These are phyloP conservation scores for Corylus heterophylla DNA, from an alignment of 306 rosid species.

Conservation along the genomic window DNA sequence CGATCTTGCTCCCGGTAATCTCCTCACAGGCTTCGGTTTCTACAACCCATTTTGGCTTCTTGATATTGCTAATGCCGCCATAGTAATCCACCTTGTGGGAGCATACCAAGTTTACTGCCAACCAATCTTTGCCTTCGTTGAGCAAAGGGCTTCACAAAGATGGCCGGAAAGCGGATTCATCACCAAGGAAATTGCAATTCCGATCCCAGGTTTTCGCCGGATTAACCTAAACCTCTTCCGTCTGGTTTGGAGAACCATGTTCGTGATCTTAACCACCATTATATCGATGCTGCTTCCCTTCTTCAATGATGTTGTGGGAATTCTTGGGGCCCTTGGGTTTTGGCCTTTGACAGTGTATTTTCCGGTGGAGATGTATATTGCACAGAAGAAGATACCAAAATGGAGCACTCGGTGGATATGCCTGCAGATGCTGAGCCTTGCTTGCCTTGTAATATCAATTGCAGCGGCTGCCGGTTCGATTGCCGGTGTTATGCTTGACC, in stretches of 20 bases:
- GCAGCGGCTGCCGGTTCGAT: constrained; percentile 74
- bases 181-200: constrained; percentile 45
- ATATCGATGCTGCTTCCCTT: constrained; percentile 79
- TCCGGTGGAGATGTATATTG: constrained; percentile 75
- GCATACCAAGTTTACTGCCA: constrained; percentile 85
- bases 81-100: constrained; percentile 78
- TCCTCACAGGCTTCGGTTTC: constrained; percentile 85
- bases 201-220: constrained; percentile 40
- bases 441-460: constrained; percentile 47
- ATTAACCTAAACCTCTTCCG: constrained; percentile 54
- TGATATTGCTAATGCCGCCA: constrained; percentile 83
- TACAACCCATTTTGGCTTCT: constrained; percentile 78
- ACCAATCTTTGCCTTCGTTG: constrained; percentile 74
- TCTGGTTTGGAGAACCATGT: constrained; percentile 59
- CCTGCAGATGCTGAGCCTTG: constrained; percentile 51
- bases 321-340: constrained; percentile 80
- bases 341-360: constrained; percentile 82
- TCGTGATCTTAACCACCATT: constrained; percentile 60
- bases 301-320: constrained; percentile 74
- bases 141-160: constrained; percentile 42
- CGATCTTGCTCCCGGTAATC: constrained; percentile 71
- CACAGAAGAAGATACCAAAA: constrained; percentile 63
- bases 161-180: constrained; percentile 47
- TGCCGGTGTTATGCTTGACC: constrained; percentile 64
- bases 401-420: constrained; percentile 76